A percentile compares a stretch with the other conserved stretches of the same genome.
phyloP scores from a whole-genome alignment of 148 eudicot species.

The Rhododendron molle region DNA sequence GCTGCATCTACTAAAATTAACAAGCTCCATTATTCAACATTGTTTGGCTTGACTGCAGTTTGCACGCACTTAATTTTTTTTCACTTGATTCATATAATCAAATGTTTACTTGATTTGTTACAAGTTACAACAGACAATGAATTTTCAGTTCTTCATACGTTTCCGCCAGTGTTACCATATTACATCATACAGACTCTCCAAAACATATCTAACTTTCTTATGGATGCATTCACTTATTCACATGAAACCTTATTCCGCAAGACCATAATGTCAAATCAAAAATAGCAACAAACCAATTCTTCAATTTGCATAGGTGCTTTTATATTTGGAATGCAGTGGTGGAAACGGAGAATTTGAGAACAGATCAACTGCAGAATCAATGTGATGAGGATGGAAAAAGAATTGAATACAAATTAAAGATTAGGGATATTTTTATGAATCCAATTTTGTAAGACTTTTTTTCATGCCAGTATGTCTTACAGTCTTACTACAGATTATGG shows the following conservation, averaged over 20 bases:
- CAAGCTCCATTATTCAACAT: background rate
- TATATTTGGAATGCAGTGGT: background rate
- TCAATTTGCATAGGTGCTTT: background rate
- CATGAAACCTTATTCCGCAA: background rate
- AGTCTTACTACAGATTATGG: background rate
- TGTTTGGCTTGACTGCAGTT: background rate
- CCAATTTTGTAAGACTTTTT: background rate
- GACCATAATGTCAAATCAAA: background rate
- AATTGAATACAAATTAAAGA: background rate
- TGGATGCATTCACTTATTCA: background rate
- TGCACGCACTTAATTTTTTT: background rate
- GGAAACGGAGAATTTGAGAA: background rate
- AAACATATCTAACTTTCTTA: background rate
- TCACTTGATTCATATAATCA: background rate
- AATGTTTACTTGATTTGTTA: background rate
- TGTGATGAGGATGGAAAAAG: background rate
- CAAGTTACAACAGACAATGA: background rate
- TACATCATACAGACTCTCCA: background rate
- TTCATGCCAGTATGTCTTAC: background rate
- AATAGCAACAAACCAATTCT: background rate
- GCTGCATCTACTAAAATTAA: background rate
- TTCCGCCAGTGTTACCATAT: background rate
- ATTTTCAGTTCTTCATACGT: background rate
- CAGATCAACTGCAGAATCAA: background rate
- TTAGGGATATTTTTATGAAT: background rate